A percentile compares a stretch with the other conserved stretches of the same genome.
Evolutionary conservation across 495 filamentous ascomycete genomes (phyloP).

Genomic region (Daldinia grandis): DNA sequence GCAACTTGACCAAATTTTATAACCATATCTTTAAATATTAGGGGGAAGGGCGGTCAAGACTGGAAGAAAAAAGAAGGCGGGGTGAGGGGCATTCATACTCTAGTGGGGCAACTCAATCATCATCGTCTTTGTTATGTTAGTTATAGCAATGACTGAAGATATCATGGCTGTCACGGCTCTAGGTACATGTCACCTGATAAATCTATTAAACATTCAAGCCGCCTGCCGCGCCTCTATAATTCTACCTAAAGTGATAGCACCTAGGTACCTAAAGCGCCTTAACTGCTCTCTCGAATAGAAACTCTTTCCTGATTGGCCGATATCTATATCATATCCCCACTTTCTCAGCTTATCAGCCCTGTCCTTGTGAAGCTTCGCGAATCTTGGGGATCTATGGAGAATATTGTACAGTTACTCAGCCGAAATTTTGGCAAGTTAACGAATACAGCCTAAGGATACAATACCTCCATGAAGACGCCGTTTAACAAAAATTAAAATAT

Average conservation of each 20-base stretch:
- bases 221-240: background rate
- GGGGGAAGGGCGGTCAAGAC: slow-evolving; percentile 25
- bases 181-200: background rate
- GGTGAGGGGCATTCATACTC: slow-evolving; percentile 39
- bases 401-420: slow-evolving; percentile 16
- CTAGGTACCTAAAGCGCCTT: background rate
- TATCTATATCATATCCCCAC: background rate
- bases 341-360: slow-evolving; percentile 36
- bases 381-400: slow-evolving; percentile 42
- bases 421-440: slow-evolving; percentile 15
- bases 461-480: background rate
- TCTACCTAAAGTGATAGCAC: background rate
- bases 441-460: background rate
- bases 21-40: slow-evolving; percentile 3
- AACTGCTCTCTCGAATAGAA: slow-evolving; percentile 4
- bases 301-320: slow-evolving; percentile 16
- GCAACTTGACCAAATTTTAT: slow-evolving; percentile 22
- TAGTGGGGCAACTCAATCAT: slow-evolving; percentile 27
- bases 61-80: slow-evolving; percentile 20
- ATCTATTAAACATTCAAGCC: background rate
- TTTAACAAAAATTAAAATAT: background rate
- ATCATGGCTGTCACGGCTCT: background rate
- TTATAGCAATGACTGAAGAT: background rate
- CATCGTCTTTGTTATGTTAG: background rate
- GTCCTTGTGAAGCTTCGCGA: slow-evolving; percentile 48